Evolutionary conservation across 768 basidiomycete genomes (phyloP).

Genomic region (Leccinum aurantiacum): DNA sequence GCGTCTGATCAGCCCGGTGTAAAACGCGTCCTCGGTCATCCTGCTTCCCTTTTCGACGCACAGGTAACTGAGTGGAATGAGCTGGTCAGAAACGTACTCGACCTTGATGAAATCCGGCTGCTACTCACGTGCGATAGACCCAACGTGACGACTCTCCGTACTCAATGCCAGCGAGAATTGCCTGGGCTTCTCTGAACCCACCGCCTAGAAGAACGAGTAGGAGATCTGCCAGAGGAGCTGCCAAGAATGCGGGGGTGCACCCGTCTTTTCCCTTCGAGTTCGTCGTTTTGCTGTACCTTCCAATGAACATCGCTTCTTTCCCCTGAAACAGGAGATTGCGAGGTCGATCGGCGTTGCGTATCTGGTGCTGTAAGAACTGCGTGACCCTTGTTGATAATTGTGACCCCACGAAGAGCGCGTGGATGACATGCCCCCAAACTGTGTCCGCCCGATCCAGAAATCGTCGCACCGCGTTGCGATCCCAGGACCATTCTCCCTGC

Average conservation of each 20-base stretch:
- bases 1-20: background rate
- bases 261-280: background rate
- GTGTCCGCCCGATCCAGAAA: background rate
- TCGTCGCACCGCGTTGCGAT: background rate
- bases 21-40: background rate
- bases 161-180: background rate
- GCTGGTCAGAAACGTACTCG: background rate
- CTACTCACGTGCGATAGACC: background rate
- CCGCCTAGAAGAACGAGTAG: background rate
- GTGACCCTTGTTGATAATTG: background rate
- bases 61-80: slow-evolving; percentile 1
- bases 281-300: slow-evolving; percentile 9
- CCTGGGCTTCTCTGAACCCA: slow-evolving; percentile 9
- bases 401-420: background rate
- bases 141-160: background rate
- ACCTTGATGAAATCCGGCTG: no score
- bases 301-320: background rate
- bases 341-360: background rate
- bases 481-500: background rate
- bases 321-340: slow-evolving; percentile 7
- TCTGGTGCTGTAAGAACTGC: slow-evolving; percentile 1
- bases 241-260: slow-evolving; percentile 6
- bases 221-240: background rate
- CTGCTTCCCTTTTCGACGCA: background rate
- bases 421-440: background rate